Base-by-base conservation (phyloP, 2,329 filamentous ascomycete species). In the Epicoccum sorghinum region DNA sequence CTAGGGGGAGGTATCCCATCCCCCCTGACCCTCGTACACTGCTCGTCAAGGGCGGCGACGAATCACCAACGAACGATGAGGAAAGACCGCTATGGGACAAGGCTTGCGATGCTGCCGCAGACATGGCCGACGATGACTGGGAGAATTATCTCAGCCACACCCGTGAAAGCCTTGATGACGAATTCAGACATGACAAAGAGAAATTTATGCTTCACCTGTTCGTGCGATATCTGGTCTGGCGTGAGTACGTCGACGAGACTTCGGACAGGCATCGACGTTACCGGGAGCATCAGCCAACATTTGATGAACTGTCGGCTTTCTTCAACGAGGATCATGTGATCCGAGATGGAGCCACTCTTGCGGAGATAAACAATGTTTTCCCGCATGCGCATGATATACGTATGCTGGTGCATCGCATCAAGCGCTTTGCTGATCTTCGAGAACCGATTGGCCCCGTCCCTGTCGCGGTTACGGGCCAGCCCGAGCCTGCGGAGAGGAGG, bases 391-490 rank as follows among this genome's bases (percentile, higher is more conserved):
- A 32, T 3, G 14, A 18, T 18, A 18, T 18, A 18, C 18, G 18
- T 18, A 48, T 56, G 47, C 44, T 47, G 7, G 33, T 56, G 4
- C 48, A 40, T 24, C 53, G 53, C 30, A 27, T 56, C 29, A 39
- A 56, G 29, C 30, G 24, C 10, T 41, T 51, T 27, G 52, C 42
- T 2, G 18, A 18, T 18, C 18, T 18, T 18, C 18, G 18, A 18
- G 18, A 18, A 18, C 18, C 18, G 18, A 18, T 18, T 18, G 18
- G 18, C 18, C 3, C 18, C 18, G 18, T 18, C 18, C 18, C 18
- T 18, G 18, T 18, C 18, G 18, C 18, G 18, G 18, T 18, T 18
- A 18, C 24, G 1, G 25, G 36, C 6, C 10, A 32, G 12, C 14
- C 22, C 3, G 44, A 47, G 8, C 44, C 44, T 10, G 35, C 39